These are phyloP conservation scores for Scorias spongiosa DNA, from an alignment of 2,329 filamentous ascomycete genomes.

Conservation along the genomic window DNA sequence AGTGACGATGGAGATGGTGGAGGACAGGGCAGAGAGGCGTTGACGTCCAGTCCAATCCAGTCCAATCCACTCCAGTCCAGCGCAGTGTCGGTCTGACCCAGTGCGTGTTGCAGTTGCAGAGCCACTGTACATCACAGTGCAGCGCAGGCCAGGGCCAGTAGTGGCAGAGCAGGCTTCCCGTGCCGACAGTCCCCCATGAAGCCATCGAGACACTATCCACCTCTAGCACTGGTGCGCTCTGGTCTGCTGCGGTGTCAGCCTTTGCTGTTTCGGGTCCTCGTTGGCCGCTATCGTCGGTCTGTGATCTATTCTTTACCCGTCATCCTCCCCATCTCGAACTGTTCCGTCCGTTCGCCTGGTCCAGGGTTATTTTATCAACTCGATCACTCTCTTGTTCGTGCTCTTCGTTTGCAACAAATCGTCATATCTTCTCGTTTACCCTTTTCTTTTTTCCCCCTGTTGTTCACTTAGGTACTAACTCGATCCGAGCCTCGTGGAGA, in stretches of 20 bases:
- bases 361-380: conserved; percentile 15
- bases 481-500: conserved; percentile 3
- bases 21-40: too few relatives aligned
- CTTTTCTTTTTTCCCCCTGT: conserved; percentile 7
- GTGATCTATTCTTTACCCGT: conserved; percentile 15
- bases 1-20: too few relatives aligned
- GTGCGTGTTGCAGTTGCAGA: too few relatives aligned
- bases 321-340: conserved; percentile 8
- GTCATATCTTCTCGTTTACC: conserved; percentile 6
- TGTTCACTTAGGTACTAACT: conserved; percentile 9
- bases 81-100: too few relatives aligned
- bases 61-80: too few relatives aligned
- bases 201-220: neutral
- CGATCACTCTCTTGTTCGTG: conserved; percentile 9
- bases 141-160: too few relatives aligned
- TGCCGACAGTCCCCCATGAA: neutral
- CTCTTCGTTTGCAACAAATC: conserved; percentile 9
- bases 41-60: too few relatives aligned
- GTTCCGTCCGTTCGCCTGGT: conserved; percentile 10
- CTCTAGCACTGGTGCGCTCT: neutral
- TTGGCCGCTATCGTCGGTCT: conserved; percentile 8
- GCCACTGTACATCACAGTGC: too few relatives aligned
- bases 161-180: neutral
- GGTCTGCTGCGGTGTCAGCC: conserved; percentile 10
- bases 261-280: conserved; percentile 9